Evolutionary conservation across 2,329 filamentous ascomycete species (phyloP), one percentile per base, ranked within the genome.

Genomic region (Fusarium sp.): DNA sequence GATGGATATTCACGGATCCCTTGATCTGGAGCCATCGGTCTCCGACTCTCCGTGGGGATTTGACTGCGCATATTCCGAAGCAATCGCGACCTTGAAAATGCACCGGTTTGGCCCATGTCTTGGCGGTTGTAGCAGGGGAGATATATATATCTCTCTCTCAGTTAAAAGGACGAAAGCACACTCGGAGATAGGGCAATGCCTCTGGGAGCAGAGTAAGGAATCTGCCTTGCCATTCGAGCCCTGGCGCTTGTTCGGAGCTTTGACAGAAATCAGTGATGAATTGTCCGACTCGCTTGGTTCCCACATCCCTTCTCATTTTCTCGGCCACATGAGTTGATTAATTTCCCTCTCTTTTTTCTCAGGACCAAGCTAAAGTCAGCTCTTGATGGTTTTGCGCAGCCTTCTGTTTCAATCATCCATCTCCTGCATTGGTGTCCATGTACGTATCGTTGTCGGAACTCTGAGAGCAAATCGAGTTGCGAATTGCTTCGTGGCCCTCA

Each of bases 401-500:
- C 14, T 7, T 29, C 25, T 7, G 38, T 36, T 48, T 32, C 42
- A 37, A 45, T 49, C 47, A 49, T 46, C 48, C 31, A 57, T 57
- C 39, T 53, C 43, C 25, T 49, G 43, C 47, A 45, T 49, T 55
- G 42, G 42, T 36, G 38, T 31, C 15, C 13, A 19, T 39, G 41
- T 45, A 61, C 33, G 32, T 53, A 49, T 46, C 25, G 4, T 31
- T 19, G 31, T 44, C 43, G 43, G 39, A 61, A 50, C 43, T 51
- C 42, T 42, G 32, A 32, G 25, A 42, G 33, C 46, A 55, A 51
- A 54, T 60, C 27, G 41, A 48, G 37, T 44, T 53, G 53, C 57
- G 46, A 47, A 63, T 55, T 62, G 53, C 65, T 49, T 60, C 49
- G 50, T 38, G 57, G 53, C 25, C 46, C 47, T 68, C 57, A 66